Conservation (phyloP, 257 asterid genomes). For the Echium plantagineum region DNA sequence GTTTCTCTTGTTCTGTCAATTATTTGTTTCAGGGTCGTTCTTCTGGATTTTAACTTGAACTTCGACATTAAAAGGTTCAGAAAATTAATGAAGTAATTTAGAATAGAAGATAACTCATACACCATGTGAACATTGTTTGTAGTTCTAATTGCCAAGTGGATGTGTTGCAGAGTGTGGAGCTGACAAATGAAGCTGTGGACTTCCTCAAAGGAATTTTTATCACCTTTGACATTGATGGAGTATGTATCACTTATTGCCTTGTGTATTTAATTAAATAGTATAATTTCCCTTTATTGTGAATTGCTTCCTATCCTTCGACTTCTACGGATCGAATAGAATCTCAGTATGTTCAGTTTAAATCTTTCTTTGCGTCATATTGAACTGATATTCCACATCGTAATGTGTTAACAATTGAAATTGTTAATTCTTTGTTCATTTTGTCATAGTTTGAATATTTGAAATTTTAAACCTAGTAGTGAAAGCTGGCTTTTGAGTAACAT, state of each 20-base stretch:
- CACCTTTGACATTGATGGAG: conserved; percentile 75
- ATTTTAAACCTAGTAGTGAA: too few relatives aligned
- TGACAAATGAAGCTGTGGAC: conserved; percentile 75
- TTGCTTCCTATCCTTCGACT: neutral
- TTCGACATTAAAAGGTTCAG: too few relatives aligned
- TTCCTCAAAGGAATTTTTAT: conserved; percentile 59
- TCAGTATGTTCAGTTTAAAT: too few relatives aligned
- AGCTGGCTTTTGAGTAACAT: too few relatives aligned
- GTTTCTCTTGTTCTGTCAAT: neutral
- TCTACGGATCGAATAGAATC: neutral
- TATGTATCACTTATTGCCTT: conserved; percentile 23
- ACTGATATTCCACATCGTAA: neutral
- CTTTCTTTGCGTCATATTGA: neutral
- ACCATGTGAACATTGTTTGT: neutral
- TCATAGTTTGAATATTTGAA: too few relatives aligned
- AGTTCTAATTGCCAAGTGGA: neutral
- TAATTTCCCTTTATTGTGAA: neutral
- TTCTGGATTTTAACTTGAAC: neutral
- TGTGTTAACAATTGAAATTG: neutral
- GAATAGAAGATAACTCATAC: neutral
- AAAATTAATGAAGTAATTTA: neutral
- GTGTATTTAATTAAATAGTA: too few relatives aligned
- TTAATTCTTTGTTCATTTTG: too few relatives aligned
- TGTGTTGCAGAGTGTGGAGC: conserved; percentile 71
- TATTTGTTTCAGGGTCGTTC: neutral